phyloP scores from a whole-genome alignment of 176 grass and related monocot genomes.

The Musa acuminata region DNA sequence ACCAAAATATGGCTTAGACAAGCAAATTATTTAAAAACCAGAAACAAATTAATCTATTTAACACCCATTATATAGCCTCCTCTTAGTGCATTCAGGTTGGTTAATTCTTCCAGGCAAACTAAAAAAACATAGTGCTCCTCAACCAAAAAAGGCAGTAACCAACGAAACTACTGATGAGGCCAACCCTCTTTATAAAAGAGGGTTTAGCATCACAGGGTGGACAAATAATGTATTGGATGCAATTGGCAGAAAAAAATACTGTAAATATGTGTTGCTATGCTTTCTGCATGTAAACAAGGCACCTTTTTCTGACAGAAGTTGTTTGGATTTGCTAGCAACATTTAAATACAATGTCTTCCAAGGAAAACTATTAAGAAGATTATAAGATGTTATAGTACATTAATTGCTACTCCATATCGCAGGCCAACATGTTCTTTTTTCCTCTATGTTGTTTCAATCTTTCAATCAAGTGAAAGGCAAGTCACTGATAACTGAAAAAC shows the following conservation, averaged over 20 bases:
- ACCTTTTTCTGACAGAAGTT: background rate
- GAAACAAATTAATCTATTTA: background rate
- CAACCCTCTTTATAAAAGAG: background rate
- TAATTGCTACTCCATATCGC: too few relatives aligned
- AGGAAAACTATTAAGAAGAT: too few relatives aligned
- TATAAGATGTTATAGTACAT: too few relatives aligned
- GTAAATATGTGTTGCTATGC: background rate
- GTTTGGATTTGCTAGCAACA: background rate
- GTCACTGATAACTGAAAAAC: too few relatives aligned
- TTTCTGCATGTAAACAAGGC: background rate
- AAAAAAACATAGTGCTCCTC: background rate
- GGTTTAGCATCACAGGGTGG: background rate
- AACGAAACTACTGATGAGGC: background rate
- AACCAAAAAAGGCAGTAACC: background rate
- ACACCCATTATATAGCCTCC: background rate
- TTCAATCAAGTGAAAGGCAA: too few relatives aligned
- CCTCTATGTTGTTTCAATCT: too few relatives aligned
- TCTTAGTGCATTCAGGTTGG: background rate
- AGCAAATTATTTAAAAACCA: background rate
- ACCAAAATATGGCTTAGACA: background rate
- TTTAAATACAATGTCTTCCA: too few relatives aligned
- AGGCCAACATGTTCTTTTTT: too few relatives aligned
- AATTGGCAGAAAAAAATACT: background rate
- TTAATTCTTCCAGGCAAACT: background rate
- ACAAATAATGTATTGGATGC: background rate